These are phyloP conservation scores for Daedalea quercina DNA, from an alignment of 768 basidiomycete genomes.

Conservation along the genomic window DNA sequence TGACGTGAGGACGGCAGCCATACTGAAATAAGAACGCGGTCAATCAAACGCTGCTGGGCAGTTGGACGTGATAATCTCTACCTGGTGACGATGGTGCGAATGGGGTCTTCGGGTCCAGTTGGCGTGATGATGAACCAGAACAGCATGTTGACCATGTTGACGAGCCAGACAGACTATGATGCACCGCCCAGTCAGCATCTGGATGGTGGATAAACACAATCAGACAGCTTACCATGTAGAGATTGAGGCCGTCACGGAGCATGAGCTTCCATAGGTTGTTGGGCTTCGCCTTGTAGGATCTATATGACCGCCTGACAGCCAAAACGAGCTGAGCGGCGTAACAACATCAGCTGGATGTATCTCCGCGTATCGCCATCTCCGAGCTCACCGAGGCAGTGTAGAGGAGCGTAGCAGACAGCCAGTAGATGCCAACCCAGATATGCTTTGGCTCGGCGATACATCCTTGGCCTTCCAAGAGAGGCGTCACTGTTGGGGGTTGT, in stretches of 20 bases:
- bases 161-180: slow-evolving; percentile 57
- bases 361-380: not conserved
- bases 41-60: not conserved
- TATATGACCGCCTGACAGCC: slow-evolving; percentile 52
- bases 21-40: slow-evolving; percentile 30
- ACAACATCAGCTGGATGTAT: not conserved
- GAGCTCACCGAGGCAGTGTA: slow-evolving; percentile 58
- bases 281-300: slow-evolving; percentile 50
- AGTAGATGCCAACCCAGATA: slow-evolving; percentile 84
- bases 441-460: slow-evolving; percentile 80
- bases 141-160: slow-evolving; percentile 78
- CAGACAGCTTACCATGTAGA: slow-evolving; percentile 57
- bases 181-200: not conserved
- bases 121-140: slow-evolving; percentile 85
- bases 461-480: slow-evolving; percentile 66
- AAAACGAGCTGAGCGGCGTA: slow-evolving; percentile 41
- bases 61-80: slow-evolving; percentile 13
- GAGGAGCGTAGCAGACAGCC: slow-evolving; percentile 70
- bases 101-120: slow-evolving; percentile 51
- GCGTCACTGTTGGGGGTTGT: slow-evolving; percentile 43
- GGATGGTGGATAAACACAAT: not conserved
- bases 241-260: slow-evolving; percentile 85
- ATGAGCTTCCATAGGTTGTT: slow-evolving; percentile 76
- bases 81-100: slow-evolving; percentile 78
- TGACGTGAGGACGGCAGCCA: slow-evolving; percentile 82